These are phyloP conservation scores for Colletotrichum chlorophyti DNA, from an alignment of 2,329 filamentous ascomycete genomes.

Conservation along the genomic window DNA sequence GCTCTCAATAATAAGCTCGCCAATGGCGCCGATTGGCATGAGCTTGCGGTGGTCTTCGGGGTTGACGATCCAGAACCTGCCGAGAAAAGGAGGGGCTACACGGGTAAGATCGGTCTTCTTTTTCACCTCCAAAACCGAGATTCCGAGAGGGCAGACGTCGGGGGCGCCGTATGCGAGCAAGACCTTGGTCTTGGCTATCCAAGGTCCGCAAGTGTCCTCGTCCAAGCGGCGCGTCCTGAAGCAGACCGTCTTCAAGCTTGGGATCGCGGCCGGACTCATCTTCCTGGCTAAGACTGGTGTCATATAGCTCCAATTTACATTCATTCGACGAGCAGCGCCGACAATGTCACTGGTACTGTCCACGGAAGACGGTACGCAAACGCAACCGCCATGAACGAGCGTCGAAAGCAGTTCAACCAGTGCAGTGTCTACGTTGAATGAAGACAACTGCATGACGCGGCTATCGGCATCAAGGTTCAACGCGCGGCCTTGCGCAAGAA, in stretches of 20 bases:
- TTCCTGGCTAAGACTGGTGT: slow-evolving; percentile 65
- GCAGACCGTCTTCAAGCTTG: slow-evolving; percentile 48
- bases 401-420: slow-evolving; percentile 59
- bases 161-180: slow-evolving; percentile 59
- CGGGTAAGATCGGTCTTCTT: slow-evolving; percentile 44
- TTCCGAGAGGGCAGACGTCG: slow-evolving; percentile 58
- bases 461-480: slow-evolving; percentile 57
- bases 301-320: slow-evolving; percentile 60
- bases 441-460: slow-evolving; percentile 62
- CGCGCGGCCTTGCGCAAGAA: slow-evolving; percentile 56
- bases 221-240: slow-evolving; percentile 59
- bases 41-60: slow-evolving; percentile 56
- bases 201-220: slow-evolving; percentile 53
- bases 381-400: slow-evolving; percentile 62
- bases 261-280: slow-evolving; percentile 44
- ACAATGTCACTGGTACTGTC: slow-evolving; percentile 57
- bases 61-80: slow-evolving; percentile 60
- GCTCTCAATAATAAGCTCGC: slow-evolving; percentile 67
- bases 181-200: slow-evolving; percentile 52
- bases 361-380: slow-evolving; percentile 62
- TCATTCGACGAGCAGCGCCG: slow-evolving; percentile 55
- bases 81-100: slow-evolving; percentile 55
- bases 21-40: slow-evolving; percentile 60
- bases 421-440: slow-evolving; percentile 60
- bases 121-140: slow-evolving; percentile 53